Evolutionary conservation across 306 rosid species (phyloP), one percentile per base, ranked within the genome.

Genomic region (Adenanthera pavonina): DNA sequence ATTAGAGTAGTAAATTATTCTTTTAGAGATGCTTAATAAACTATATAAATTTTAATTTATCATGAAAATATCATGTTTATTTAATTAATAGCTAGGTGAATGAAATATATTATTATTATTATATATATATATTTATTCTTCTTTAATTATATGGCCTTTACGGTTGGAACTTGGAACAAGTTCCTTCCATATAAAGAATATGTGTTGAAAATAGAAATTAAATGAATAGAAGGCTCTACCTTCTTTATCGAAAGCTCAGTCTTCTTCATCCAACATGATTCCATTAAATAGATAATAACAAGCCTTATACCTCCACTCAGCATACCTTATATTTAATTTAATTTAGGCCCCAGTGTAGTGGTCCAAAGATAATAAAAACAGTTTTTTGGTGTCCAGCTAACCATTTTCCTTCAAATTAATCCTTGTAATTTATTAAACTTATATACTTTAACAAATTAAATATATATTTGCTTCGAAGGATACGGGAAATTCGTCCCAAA

Each of bases 261-360:
- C 68, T 61, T 61, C n/a, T 33, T 33, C 68, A 33, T 61, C 68
- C n/a, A 33, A 13, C 67, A 49, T 61, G 68, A 61, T 61, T 61
- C 68, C 68, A 61, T 61, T 61, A 11, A 34, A 61, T 61, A 33
- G 68, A 59, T 59, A 25, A 61, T 33, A 61, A 5, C 68, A 12
- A n/a, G 33, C 40, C 13, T 61, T 61, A 61, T 61, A 33, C 68
- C 41, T 61, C 68, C 68, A 61, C 68, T 61, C 68, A 61, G n/a
- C 84, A 74, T 81, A 74, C 72, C 73, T 33, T 69, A 75, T 79
- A 38, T 71, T 81, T 75, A 30, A 80, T 43, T 6, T 43, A 43
- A 6, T 25, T 25, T 0, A 4, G 88, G 74, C 40, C 62, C 76
- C 46, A 36, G 30, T 0, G 30, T 25, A 25, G 30, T 25, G 30